Base-by-base conservation (phyloP, 169 alveolate genomes). In the Prorocentrum cordatum region DNA sequence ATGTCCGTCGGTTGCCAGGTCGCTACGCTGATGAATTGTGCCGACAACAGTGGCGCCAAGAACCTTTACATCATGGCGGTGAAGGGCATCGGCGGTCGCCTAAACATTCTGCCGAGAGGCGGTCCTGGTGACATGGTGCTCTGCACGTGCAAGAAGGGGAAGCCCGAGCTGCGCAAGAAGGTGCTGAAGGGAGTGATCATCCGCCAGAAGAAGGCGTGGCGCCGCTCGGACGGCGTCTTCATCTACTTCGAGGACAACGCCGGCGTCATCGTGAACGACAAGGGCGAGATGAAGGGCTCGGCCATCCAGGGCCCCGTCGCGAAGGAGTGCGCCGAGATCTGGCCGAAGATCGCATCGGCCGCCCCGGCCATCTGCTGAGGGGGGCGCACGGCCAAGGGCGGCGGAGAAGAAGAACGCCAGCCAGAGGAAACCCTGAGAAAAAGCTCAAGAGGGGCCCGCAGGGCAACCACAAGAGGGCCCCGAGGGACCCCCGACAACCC, bases 241-340 rank as follows among this genome's bases (percentile, higher is more conserved):
- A 95, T 98, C 73, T 97, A 97, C 95, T 98, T 97, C 93, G 99
- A 98, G 96, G 99, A 94, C 92, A 79, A 39, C 36, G 62, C 75
- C 3, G 99, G 99, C 61, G 99, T 98, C 77, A 98, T 98, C 92
- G 94, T 92, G 45, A 98, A 97, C 94, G 98, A 98, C 93, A 98
- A 98, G 96, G 99, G 99, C 66, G 99, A 98, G 95, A 98, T 98
- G 99, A 98, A 98, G 94, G 99, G 99, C 70, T 97, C 99, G 4
- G 99, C 99, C 62, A 97, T 98, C 92, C 89, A 79, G 54, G 99
- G 99, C 54, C 99, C 99, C 24, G 99, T 98, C 92, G 99, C 98
- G 62, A 98, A 98, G 95, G 99, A 98, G 94, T 98, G 99, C 93
- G 99, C 99, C 36, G 99, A 98, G 93, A 92, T 98, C 59, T 98